Conservation (phyloP, 2,329 filamentous ascomycete species). For the Trichoderma endophyticum region DNA sequence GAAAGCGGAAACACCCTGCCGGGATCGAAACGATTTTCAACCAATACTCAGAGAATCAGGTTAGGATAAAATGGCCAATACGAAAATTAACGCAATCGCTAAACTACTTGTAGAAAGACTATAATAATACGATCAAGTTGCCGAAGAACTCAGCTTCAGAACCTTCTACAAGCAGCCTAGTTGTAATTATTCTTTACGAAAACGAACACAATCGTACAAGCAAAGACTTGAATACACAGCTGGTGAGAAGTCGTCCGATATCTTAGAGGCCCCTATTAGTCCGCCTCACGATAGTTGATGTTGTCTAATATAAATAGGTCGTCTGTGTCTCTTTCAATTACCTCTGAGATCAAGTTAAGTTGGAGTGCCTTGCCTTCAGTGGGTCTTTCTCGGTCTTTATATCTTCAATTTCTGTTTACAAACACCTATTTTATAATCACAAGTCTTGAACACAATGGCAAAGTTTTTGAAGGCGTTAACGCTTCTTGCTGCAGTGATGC, state of each 20-base stretch:
- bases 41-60: neutral
- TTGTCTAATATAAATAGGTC: neutral
- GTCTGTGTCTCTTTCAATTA: neutral
- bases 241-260: neutral
- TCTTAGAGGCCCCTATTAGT: neutral
- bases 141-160: neutral
- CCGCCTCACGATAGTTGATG: neutral
- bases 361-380: neutral
- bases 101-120: neutral
- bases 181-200: neutral
- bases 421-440: neutral
- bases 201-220: neutral
- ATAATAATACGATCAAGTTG: neutral
- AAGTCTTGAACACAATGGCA: neutral
- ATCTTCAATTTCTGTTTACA: neutral
- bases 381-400: neutral
- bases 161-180: neutral
- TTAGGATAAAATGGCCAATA: neutral
- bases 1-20: neutral
- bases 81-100: neutral
- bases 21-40: neutral
- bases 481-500: neutral
- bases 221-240: neutral
- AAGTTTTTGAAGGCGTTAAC: neutral
- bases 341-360: neutral